A percentile compares a stretch with the other conserved stretches of the same genome.
Evolutionary conservation across 805 yeast genomes (phyloP).

Genomic region (Myxozyma melibiosi): DNA sequence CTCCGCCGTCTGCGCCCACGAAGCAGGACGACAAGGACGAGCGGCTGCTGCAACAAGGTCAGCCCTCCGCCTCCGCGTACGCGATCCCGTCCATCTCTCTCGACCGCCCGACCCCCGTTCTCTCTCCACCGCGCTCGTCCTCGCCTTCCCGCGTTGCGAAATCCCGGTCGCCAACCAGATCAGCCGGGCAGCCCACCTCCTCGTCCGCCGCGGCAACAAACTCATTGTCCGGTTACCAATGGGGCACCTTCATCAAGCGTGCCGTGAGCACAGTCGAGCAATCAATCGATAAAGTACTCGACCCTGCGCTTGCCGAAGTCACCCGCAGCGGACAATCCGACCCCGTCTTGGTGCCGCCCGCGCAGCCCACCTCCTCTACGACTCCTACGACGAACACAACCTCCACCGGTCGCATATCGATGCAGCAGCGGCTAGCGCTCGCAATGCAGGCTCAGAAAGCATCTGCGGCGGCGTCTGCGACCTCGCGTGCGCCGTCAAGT

Average conservation of each 20-base stretch:
- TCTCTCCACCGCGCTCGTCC: too few species aligned
- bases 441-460: constrained; percentile 31
- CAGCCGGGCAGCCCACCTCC: too few species aligned
- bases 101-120: too few species aligned
- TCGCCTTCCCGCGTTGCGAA: too few species aligned
- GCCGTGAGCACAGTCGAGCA: constrained; percentile 50
- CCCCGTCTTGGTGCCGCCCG: too few species aligned
- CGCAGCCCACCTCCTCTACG: neutral
- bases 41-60: too few species aligned
- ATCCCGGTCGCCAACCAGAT: too few species aligned
- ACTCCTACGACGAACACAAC: constrained; percentile 27
- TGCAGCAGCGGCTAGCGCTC: constrained; percentile 78
- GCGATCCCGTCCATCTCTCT: too few species aligned
- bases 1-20: too few species aligned
- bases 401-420: constrained; percentile 61
- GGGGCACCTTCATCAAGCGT: constrained; percentile 43
- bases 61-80: too few species aligned
- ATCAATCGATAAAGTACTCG: constrained; percentile 45
- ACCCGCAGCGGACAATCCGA: neutral
- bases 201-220: neutral
- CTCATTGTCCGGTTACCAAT: constrained; percentile 14
- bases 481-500: neutral
- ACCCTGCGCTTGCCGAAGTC: constrained; percentile 18
- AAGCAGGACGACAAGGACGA: too few species aligned
- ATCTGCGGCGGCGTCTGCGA: neutral